Evolutionary conservation across 108 stramenopile species (phyloP), one percentile per base, ranked within the genome.

Genomic region (Skeletonema tropicum): DNA sequence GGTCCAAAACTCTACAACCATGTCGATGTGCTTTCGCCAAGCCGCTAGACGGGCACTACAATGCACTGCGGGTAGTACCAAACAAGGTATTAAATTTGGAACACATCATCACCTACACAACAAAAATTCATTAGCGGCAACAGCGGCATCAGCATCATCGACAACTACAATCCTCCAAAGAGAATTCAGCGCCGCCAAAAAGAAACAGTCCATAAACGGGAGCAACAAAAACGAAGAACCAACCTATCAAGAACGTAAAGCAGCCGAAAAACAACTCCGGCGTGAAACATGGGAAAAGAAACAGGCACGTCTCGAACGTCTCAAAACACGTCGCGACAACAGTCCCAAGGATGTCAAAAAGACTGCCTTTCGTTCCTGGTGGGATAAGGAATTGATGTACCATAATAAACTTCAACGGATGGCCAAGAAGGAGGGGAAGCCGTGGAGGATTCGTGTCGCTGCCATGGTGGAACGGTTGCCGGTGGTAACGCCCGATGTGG

Each of bases 381-480:
- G 86, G 79, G 79, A 89, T 45, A 70, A 66, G 10, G 76, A 81
- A 52, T 36, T 71, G 12, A 57, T 64, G n/a, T 75, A 85, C 32
- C 90, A 95, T 48, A 80, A 87, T 30, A 71, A 79, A 6, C 60
- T 89, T 64, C 68, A 86, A 13, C 88, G 88, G 3, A 76, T 77
- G 71, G 94, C 94, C 7, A 80, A 85, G 32, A 81, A 84, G 65
- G 75, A 83, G 45, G 84, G 83, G n/a, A 79, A 84, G 69, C 89
- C 88, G 31, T 95, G 94, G 94, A 82, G 83, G 30, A 70, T 91
- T 17, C 63, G 91, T 26, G 92, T 95, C 0, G 87, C 88, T 10
- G 90, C 77, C 64, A 77, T 95, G 48, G 68, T 95, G 70, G 91
- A 93, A 42, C 83, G 94, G 21, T 58, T 89, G 66, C 88, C 90